These are phyloP conservation scores for Oemleria cerasiformis DNA, from an alignment of 306 rosid genomes.

Conservation along the genomic window DNA sequence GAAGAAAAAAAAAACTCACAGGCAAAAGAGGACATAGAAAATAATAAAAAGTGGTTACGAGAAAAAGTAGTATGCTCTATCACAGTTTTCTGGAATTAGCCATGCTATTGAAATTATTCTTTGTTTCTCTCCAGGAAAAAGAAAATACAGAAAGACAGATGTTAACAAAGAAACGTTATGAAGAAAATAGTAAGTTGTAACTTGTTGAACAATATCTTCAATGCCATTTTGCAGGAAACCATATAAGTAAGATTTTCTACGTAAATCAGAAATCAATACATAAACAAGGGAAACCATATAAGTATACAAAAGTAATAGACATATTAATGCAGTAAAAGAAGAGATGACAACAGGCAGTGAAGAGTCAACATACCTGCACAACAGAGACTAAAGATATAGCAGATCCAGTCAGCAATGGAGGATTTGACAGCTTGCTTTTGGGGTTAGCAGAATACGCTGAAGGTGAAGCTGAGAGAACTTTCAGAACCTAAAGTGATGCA, in stretches of 20 bases:
- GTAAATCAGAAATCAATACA: neutral
- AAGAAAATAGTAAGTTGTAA: neutral
- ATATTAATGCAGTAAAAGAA: constrained; percentile 5
- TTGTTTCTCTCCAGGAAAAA: neutral
- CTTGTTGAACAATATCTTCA: neutral
- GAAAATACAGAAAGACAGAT: neutral
- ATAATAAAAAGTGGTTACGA: neutral
- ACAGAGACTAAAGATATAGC: constrained; percentile 81
- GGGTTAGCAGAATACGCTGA: constrained; percentile 91
- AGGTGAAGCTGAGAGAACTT: constrained; percentile 86
- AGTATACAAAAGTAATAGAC: neutral
- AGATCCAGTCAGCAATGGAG: constrained; percentile 89
- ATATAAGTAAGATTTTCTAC: neutral
- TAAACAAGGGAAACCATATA: constrained; percentile 10
- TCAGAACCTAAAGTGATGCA: constrained; percentile 61
- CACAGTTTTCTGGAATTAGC: neutral
- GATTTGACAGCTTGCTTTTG: constrained; percentile 70
- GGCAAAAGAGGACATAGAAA: neutral
- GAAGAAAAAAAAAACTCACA: neutral
- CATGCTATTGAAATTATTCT: neutral
- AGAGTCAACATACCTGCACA: constrained; percentile 55
- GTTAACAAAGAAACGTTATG: neutral
- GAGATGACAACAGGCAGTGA: constrained; percentile 12
- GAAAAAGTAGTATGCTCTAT: neutral
- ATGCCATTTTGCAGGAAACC: neutral